A percentile compares a stretch with the other conserved stretches of the same genome.
These are phyloP conservation scores for Globisporangium nagaii DNA, from an alignment of 352 stramenopile species.

Conservation along the genomic window DNA sequence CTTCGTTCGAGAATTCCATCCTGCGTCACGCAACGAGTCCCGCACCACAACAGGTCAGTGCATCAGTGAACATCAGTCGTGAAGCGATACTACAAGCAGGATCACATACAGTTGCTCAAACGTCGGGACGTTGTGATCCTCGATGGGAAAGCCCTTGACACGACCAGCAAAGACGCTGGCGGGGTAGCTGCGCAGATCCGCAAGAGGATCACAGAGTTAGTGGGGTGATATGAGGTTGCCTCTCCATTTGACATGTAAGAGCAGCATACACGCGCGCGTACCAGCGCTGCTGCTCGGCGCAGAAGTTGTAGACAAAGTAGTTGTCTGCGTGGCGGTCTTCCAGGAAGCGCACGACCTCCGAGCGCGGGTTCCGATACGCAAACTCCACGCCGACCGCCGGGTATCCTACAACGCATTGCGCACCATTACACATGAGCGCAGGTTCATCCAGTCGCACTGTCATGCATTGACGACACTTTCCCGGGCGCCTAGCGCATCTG, in stretches of 20 bases:
- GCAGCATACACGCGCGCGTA: constrained; percentile 7
- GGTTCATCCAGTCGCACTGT: too few relatives aligned
- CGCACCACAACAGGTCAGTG: neutral
- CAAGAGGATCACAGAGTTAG: too few relatives aligned
- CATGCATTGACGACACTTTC: too few relatives aligned
- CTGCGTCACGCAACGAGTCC: constrained; percentile 27
- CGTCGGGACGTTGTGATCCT: constrained; percentile 71
- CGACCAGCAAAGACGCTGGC: constrained; percentile 38
- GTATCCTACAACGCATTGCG: constrained; percentile 27
- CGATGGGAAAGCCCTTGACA: constrained; percentile 51
- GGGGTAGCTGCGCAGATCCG: constrained; percentile 32
- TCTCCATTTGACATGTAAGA: too few relatives aligned
- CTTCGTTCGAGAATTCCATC: constrained; percentile 64
- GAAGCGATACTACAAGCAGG: too few relatives aligned
- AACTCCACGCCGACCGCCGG: constrained; percentile 49
- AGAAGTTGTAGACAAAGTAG: constrained; percentile 82
- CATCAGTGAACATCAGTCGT: neutral
- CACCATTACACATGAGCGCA: neutral
- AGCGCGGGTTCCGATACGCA: constrained; percentile 56
- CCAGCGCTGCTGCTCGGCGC: constrained; percentile 44
- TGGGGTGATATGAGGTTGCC: too few relatives aligned
- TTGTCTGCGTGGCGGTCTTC: constrained; percentile 34
- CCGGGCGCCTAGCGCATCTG: too few relatives aligned
- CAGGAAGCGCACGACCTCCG: constrained; percentile 51
- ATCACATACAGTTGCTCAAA: constrained; percentile 52